These are phyloP conservation scores for Ganoderma multipileum DNA, from an alignment of 1,284 basidiomycete species.

Conservation along the genomic window DNA sequence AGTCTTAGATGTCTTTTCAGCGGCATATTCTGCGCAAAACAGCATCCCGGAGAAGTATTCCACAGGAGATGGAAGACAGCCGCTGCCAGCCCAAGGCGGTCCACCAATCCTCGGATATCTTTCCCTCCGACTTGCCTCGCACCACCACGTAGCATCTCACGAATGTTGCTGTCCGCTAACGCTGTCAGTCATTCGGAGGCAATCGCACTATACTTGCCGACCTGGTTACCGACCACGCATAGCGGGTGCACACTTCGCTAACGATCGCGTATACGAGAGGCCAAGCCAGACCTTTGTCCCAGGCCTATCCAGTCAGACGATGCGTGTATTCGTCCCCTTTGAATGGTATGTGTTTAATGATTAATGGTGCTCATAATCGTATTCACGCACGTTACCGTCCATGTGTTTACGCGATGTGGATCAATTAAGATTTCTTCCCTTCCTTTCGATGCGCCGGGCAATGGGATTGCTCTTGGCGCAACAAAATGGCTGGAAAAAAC, in stretches of 20 bases:
- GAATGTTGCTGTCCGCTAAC: background rate
- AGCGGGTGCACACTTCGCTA: background rate
- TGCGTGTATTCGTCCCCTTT: background rate
- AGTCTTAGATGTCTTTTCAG: background rate
- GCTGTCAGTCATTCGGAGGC: background rate
- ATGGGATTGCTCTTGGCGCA: background rate
- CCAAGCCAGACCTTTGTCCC: background rate
- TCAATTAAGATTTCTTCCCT: background rate
- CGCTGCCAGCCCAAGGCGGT: background rate
- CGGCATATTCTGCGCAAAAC: background rate
- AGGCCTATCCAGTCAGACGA: background rate
- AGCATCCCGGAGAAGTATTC: background rate
- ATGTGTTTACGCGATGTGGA: background rate
- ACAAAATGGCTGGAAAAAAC: background rate
- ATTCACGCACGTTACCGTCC: background rate
- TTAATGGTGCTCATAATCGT: background rate
- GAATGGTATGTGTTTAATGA: background rate
- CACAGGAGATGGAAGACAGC: background rate
- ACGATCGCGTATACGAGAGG: background rate
- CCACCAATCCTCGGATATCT: background rate
- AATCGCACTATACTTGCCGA: background rate
- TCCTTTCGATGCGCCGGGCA: background rate
- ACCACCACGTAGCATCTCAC: background rate
- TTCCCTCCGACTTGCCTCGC: background rate
- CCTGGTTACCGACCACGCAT: background rate